Evolutionary conservation across 352 stramenopile genomes (phyloP).

Genomic region (Salisapilia sapeloensis): DNA sequence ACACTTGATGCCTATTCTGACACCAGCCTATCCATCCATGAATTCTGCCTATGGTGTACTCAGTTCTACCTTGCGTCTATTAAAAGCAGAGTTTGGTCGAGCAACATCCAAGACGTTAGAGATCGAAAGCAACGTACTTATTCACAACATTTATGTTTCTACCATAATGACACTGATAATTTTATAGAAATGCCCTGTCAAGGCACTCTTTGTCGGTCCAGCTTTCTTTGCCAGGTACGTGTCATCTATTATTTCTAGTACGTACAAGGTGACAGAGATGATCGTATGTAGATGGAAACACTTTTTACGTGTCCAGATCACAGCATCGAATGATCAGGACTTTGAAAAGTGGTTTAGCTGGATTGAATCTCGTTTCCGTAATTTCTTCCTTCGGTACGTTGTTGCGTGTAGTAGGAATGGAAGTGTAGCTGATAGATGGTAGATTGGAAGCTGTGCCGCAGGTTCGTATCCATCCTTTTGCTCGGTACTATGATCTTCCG

Average conservation of each 20-base stretch:
- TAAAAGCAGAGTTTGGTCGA: slow-evolving; percentile 81
- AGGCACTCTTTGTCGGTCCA: no score
- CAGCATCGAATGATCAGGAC: slow-evolving; percentile 19
- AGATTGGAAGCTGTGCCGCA: slow-evolving; percentile 45
- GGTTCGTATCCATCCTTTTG: slow-evolving; percentile 52
- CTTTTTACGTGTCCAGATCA: slow-evolving; percentile 68
- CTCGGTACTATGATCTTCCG: slow-evolving; percentile 66
- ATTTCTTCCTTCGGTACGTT: slow-evolving; percentile 57
- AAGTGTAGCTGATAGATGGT: not conserved
- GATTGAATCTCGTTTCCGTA: slow-evolving; percentile 71
- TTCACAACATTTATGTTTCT: not conserved
- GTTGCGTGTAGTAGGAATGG: not conserved
- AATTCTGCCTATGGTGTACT: slow-evolving; percentile 98
- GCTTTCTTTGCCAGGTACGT: slow-evolving; percentile 1
- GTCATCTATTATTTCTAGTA: no score
- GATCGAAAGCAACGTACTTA: slow-evolving; percentile 67
- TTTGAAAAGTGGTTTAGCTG: slow-evolving; percentile 75
- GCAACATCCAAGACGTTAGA: slow-evolving; percentile 39
- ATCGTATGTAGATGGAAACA: slow-evolving; percentile 58
- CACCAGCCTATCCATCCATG: slow-evolving; percentile 93
- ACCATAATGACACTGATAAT: no score
- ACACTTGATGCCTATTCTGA: slow-evolving; percentile 99
- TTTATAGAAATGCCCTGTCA: no score
- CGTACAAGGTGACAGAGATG: no score
- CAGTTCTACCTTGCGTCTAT: slow-evolving; percentile 76